Base-by-base conservation (phyloP, 257 asterid genomes). In the Sherardia arvensis region DNA sequence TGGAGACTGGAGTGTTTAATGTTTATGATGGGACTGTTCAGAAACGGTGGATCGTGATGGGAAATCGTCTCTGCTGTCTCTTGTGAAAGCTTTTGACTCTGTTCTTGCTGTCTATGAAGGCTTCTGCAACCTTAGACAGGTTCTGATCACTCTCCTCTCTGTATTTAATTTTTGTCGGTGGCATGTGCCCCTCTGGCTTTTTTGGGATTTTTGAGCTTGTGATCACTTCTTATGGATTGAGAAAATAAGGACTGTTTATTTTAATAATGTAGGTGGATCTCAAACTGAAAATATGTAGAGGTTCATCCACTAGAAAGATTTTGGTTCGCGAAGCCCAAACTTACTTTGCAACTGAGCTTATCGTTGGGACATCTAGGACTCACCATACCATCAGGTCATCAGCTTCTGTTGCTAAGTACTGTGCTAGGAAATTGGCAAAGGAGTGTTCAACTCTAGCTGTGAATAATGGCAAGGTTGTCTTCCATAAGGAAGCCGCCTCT, bases 111-210 rank as follows among this genome's bases (percentile, higher is more conserved):
- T 90, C 54, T 93, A 90, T 62, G 96, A 87, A 74, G 96, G 96
- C 48, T 90, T 93, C 84, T 93, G 99, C 59, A 93, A 93, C 76
- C 84, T 93, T 56, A 93, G 87, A 71, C 96, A 93, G 97, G 97
- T 87, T 53, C 58, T 12, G 8, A 17, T 26, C 33, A 18, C 51
- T 18, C 20, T 45, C 20, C 51, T 18, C 36, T 23, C 56, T 67
- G 1, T 33, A 33, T 36, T 72, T 27, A 53, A 22, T 14, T 56
- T 29, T 25, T 61, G 67, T 69, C 62, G 73, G 73, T 61, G 73
- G 73, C 57, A 26, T 33, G 17, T 0, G 12, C 27, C 38, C 40
- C 25, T 65, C 6, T 32, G 32, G 18, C 51, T 66, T 25, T 20
- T 17, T 8, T 7, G 7, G 61, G 17, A 36, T 11, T 8, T 53